Percentiles rank a stretch among this genome's conserved stretches.
Evolutionary conservation across 1,284 basidiomycete species (phyloP).

Genomic region (Erythrobasidium hasegawianum): DNA sequence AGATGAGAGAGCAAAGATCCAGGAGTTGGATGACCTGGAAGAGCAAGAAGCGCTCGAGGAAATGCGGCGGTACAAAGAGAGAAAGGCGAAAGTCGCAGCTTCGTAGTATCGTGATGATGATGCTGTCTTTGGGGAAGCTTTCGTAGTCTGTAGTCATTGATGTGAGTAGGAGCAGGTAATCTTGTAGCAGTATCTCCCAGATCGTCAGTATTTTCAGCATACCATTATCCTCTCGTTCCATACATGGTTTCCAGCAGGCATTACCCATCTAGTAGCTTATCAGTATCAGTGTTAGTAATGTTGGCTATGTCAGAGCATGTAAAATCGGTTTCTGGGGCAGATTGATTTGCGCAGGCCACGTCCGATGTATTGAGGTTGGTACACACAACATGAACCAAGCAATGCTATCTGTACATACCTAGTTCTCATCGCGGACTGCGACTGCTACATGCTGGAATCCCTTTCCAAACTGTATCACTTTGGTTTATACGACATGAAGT

Average conservation of each 20-base stretch:
- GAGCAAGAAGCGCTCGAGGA: constrained; percentile 39
- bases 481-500: constrained; percentile 34
- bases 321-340: too few relatives aligned
- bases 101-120: background rate
- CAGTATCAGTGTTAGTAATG: background rate
- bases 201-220: too few relatives aligned
- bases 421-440: too few relatives aligned
- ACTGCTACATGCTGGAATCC: too few relatives aligned
- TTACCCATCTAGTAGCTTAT: background rate
- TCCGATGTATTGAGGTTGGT: too few relatives aligned
- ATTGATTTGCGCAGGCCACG: too few relatives aligned
- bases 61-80: constrained; percentile 35
- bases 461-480: background rate
- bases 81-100: constrained; percentile 9
- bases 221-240: too few relatives aligned
- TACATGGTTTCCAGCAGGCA: background rate
- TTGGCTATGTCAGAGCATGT: too few relatives aligned
- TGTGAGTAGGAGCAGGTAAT: too few relatives aligned
- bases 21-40: constrained; percentile 59
- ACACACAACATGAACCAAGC: too few relatives aligned
- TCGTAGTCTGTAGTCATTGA: background rate
- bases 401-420: too few relatives aligned
- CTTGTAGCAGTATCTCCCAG: too few relatives aligned
- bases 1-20: constrained; percentile 66
- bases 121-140: background rate